These are phyloP conservation scores for Tilletia horrida DNA, from an alignment of 1,284 basidiomycete genomes.

Conservation along the genomic window DNA sequence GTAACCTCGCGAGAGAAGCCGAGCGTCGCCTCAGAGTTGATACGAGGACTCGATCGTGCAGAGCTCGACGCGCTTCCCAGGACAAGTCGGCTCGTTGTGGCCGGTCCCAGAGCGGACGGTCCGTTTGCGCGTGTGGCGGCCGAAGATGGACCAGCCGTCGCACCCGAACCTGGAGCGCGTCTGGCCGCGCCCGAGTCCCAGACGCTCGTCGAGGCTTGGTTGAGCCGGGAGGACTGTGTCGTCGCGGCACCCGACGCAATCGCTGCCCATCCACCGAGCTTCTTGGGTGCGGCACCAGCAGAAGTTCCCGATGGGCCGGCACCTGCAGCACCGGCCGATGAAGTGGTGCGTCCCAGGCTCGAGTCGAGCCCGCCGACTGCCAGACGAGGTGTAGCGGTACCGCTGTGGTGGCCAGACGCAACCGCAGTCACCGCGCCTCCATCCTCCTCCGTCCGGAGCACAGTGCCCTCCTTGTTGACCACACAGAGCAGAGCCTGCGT, in stretches of 20 bases:
- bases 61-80: not conserved
- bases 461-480: not conserved
- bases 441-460: conserved; percentile 13
- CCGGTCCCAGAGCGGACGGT: not conserved
- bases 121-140: not conserved
- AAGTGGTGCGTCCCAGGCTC: not conserved
- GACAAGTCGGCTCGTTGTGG: not conserved
- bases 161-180: not conserved
- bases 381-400: not conserved
- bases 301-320: no score
- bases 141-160: not conserved
- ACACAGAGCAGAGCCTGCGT: conserved; percentile 6
- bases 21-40: not conserved
- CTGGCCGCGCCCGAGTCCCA: not conserved
- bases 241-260: conserved; percentile 1
- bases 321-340: not conserved
- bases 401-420: no score
- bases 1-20: not conserved
- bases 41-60: not conserved
- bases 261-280: conserved; percentile 11
- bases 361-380: not conserved
- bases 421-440: not conserved
- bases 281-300: not conserved
- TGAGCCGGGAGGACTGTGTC: not conserved
- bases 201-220: conserved; percentile 1